Conservation (phyloP, 495 filamentous ascomycete species). For the Cercophora sp. region DNA sequence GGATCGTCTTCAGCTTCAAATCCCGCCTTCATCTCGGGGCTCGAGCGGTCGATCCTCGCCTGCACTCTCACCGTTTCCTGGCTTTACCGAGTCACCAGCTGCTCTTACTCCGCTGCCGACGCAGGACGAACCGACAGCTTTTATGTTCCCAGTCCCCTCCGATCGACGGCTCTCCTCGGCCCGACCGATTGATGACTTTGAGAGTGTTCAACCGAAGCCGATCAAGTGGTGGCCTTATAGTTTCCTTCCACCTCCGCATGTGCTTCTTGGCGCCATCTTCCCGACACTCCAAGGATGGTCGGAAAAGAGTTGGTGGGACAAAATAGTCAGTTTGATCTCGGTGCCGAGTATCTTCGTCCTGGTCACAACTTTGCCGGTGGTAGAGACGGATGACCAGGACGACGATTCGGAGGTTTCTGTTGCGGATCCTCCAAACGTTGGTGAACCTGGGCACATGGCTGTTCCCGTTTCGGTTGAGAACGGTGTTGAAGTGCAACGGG, state of each 20-base stretch:
- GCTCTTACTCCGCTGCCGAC: constrained; percentile 44
- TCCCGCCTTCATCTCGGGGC: constrained; percentile 47
- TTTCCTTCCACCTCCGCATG: constrained; percentile 63
- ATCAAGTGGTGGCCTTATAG: constrained; percentile 71
- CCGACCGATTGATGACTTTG: constrained; percentile 44
- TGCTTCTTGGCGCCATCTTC: constrained; percentile 74
- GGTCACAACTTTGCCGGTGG: constrained; percentile 87
- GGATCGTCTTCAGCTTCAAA: constrained; percentile 23
- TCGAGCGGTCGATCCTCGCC: constrained; percentile 46
- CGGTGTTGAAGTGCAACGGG: constrained; percentile 22
- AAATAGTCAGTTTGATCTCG: constrained; percentile 70
- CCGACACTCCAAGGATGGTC: constrained; percentile 80
- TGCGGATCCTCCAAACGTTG: constrained; percentile 22
- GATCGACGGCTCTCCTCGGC: constrained; percentile 19
- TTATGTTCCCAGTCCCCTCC: constrained; percentile 25
- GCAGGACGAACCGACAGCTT: constrained; percentile 31
- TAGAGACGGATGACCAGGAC: constrained; percentile 57
- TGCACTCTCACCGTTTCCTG: constrained; percentile 39
- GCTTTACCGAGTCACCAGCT: constrained; percentile 40
- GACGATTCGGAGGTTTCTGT: constrained; percentile 43
- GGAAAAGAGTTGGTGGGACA: constrained; percentile 72
- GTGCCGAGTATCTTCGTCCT: constrained; percentile 87
- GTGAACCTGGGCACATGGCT: constrained; percentile 24
- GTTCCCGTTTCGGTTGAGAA: constrained; percentile 30
- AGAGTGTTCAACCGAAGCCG: constrained; percentile 37